Evolutionary conservation across 495 filamentous ascomycete genomes (phyloP).

Genomic region (Entonaema liquescens): DNA sequence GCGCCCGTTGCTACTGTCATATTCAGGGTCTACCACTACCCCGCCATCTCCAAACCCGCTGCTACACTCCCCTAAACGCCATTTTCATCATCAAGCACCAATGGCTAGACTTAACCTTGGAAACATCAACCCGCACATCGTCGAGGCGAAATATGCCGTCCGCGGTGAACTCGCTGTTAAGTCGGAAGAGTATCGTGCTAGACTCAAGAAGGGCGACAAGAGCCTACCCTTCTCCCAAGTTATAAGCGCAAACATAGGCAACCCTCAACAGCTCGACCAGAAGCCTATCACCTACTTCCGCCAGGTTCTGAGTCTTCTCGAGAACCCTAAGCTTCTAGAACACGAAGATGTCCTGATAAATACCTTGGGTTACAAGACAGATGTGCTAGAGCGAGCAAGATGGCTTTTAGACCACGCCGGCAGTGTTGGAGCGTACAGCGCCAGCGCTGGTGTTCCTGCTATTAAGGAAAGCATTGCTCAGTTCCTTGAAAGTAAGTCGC

Average conservation of each 20-base stretch:
- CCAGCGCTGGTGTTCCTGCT: conserved; percentile 84
- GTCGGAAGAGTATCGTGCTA: conserved; percentile 85
- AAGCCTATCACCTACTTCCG: conserved; percentile 99
- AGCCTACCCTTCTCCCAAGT: conserved; percentile 87
- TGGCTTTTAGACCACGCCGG: conserved; percentile 81
- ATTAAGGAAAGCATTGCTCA: conserved; percentile 89
- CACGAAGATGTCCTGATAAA: conserved; percentile 74
- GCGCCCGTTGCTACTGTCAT: conserved; percentile 20
- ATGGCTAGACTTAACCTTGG: conserved; percentile 74
- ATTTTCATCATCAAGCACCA: conserved; percentile 54
- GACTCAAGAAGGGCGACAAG: conserved; percentile 62
- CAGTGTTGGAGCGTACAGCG: conserved; percentile 95
- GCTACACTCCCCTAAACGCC: conserved; percentile 28
- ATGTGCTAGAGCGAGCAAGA: conserved; percentile 86
- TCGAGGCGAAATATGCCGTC: conserved; percentile 91
- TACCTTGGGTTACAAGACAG: conserved; percentile 80
- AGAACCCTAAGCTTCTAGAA: conserved; percentile 85
- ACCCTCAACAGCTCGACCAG: conserved; percentile 98
- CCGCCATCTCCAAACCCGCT: conserved; percentile 31
- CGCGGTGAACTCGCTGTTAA: conserved; percentile 92
- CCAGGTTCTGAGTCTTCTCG: conserved; percentile 92
- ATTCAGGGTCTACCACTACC: conserved; percentile 36
- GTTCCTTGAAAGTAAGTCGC: conserved; percentile 80
- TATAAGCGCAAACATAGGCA: conserved; percentile 97
- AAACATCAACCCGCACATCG: conserved; percentile 92